Evolutionary conservation across 805 yeast species (phyloP), one percentile per base, ranked within the genome.

Genomic region (Lipomyces yamanashiensis): DNA sequence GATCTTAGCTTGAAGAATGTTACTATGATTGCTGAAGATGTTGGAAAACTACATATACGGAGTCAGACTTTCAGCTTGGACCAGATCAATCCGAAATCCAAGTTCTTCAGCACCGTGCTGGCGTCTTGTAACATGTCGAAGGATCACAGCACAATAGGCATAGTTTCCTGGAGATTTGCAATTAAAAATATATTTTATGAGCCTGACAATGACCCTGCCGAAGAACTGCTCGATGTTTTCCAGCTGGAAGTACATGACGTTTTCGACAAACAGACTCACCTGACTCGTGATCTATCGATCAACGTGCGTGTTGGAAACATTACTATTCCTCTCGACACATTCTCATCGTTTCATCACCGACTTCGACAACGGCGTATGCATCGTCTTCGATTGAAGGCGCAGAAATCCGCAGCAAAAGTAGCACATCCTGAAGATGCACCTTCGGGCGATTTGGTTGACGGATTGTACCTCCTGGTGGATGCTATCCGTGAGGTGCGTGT

Each of bases 401-500:
- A 51, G 2, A n/a, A 23, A 8, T 13, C 10, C 17, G 45, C 10
- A 13, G 37, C 23, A 43, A 6, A 13, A 41, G 33, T 12, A 10
- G 5, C 41, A 12, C 17, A 3, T 9, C 40, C 53, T 37, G 50
- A 48, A 15, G 56, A 54, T 8, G 47, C 8, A 1, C 28, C 44
- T 12, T 55, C 52, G 36, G 39, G 21, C 17, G 58, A 59, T 12
- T 34, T 58, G 2, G 61, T 76, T 10, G 64, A 64, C 45, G 53
- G 70, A 12, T 75, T 75, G 15, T 69, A 74, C 7, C 54, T 65
- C 23, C 51, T 75, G 10, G 66, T 78, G 7, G 70, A 75, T 28
- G 73, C 77, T 1, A 74, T 78, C 34, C 73, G 75, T 37, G 77
- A 76, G 37, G 67, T 76, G 23, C 78, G 77, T 51, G 52, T 78